Base-by-base conservation (phyloP, 208 protist genomes). In the Tritrichomonas foetus region DNA sequence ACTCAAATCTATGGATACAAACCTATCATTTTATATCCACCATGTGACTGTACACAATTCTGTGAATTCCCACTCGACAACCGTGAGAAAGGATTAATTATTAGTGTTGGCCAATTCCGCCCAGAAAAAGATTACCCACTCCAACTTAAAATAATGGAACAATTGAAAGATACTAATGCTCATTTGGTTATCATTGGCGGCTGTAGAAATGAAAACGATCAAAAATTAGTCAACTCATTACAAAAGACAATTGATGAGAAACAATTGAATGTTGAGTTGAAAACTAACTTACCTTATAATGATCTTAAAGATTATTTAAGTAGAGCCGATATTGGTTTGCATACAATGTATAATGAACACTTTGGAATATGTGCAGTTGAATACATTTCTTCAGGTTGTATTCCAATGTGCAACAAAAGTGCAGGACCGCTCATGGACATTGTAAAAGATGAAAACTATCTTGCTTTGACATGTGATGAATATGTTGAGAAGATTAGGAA, bases 281-380 rank as follows among this genome's bases (percentile, higher is more conserved):
- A 44, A 36, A 25, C 64, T 25, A 95, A 94, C 80, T 64, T 94
- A 9, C 55, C 69, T 49, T 94, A 50, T 47, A 30, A 82, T 30
- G 41, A 94, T 16, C 66, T 96, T 9, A 93, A 94, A 33, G 47
- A 78, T 72, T 94, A 61, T n/a, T 89, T 94, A 13, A 1, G 30
- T 14, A 36, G 22, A 27, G 47, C 94, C 8, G 25, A 39, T 93
- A 96, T 98, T 47, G 99, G 98, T 13, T 94, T 99, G 16, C 98
- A 99, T 95, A 99, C 98, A 14, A 99, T 99, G 98, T 96, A 96
- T 93, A 97, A 99, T 93, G 98, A 99, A 95, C 99, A 99, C 96
- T 99, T 99, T 96, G 98, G 99, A 47, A 99, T 99, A 95, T 97
- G 98, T 36, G 94, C 99, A 0, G 97, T 99, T 14, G 98, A 99